Evolutionary conservation across 352 stramenopile species (phyloP).

Genomic region (Lagenidium giganteum): DNA sequence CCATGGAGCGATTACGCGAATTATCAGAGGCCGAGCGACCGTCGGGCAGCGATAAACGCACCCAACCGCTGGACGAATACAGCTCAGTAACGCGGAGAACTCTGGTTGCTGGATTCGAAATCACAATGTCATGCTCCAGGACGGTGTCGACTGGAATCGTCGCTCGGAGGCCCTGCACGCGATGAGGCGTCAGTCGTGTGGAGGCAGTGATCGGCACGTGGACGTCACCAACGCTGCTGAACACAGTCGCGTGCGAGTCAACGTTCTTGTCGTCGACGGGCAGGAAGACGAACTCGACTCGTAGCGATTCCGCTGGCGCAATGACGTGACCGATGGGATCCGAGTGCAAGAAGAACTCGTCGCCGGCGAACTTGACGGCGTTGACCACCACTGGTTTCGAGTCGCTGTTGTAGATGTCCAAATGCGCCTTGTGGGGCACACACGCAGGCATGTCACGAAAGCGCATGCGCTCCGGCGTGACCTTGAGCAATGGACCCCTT

Average conservation of each 20-base stretch:
- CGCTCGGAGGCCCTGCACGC: conserved; percentile 17
- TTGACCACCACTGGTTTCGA: conserved; percentile 25
- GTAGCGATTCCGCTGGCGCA: conserved; percentile 24
- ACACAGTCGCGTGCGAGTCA: conserved; percentile 26
- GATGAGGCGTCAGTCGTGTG: conserved; percentile 23
- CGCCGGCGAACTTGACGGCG: conserved; percentile 33
- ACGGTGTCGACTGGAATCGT: conserved; percentile 26
- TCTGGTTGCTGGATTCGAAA: conserved; percentile 34
- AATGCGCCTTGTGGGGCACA: conserved; percentile 16
- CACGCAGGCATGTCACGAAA: conserved; percentile 35
- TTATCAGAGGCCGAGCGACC: too few relatives aligned
- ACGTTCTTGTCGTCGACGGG: conserved; percentile 8
- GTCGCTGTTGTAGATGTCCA: conserved; percentile 33
- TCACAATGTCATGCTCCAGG: conserved; percentile 25
- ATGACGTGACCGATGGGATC: conserved; percentile 30
- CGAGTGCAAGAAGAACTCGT: conserved; percentile 28
- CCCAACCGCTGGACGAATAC: conserved; percentile 34
- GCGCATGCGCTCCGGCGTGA: conserved; percentile 24
- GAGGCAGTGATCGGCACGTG: conserved; percentile 26
- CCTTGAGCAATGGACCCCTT: too few relatives aligned
- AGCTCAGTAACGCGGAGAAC: conserved; percentile 45
- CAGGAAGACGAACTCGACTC: conserved; percentile 35
- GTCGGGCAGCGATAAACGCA: too few relatives aligned
- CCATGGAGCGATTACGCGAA: too few relatives aligned
- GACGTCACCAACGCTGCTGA: conserved; percentile 43